A percentile compares a stretch with the other conserved stretches of the same genome.
phyloP scores from a whole-genome alignment of 1,139 yeast genomes.

The Meyerozyma sp. region DNA sequence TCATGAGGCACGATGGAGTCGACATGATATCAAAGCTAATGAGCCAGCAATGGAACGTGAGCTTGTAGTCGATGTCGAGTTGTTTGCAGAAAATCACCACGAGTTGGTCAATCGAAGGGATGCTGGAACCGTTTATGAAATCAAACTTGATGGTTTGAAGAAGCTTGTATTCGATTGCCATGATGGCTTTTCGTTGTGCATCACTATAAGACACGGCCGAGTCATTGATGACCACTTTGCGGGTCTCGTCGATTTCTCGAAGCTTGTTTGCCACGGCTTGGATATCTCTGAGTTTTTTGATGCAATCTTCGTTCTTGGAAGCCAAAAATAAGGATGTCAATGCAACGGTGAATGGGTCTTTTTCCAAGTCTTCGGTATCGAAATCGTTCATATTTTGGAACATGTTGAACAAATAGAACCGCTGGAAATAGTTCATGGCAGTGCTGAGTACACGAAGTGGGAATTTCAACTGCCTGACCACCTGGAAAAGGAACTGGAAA shows the following conservation, averaged over 20 bases:
- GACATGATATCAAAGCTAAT: constrained; percentile 69
- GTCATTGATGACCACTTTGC: constrained; percentile 4
- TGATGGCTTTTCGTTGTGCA: constrained; percentile 46
- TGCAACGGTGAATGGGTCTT: constrained; percentile 52
- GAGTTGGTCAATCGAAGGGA: constrained; percentile 57
- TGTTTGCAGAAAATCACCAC: constrained; percentile 64
- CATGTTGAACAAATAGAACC: constrained; percentile 60
- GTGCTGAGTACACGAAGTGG: constrained; percentile 65
- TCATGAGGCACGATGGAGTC: constrained; percentile 64
- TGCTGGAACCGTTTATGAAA: constrained; percentile 51
- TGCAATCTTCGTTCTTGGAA: constrained; percentile 82
- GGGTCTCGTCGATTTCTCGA: constrained; percentile 23
- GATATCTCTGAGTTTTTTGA: constrained; percentile 68
- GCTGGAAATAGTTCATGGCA: constrained; percentile 66
- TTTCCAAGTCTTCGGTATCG: constrained; percentile 21
- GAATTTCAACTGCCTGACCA: constrained; percentile 50
- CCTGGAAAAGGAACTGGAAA: constrained; percentile 48
- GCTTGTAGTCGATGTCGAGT: constrained; percentile 39
- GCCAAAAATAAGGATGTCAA: constrained; percentile 75
- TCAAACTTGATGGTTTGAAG: constrained; percentile 74
- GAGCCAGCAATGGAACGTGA: constrained; percentile 64
- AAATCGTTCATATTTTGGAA: constrained; percentile 34
- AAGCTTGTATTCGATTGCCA: constrained; percentile 62
- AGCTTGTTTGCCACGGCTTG: constrained; percentile 40
- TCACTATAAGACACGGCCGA: constrained; percentile 27